Evolutionary conservation across 2,329 filamentous ascomycete genomes (phyloP).

Genomic region (Phaeosphaeria sp.): DNA sequence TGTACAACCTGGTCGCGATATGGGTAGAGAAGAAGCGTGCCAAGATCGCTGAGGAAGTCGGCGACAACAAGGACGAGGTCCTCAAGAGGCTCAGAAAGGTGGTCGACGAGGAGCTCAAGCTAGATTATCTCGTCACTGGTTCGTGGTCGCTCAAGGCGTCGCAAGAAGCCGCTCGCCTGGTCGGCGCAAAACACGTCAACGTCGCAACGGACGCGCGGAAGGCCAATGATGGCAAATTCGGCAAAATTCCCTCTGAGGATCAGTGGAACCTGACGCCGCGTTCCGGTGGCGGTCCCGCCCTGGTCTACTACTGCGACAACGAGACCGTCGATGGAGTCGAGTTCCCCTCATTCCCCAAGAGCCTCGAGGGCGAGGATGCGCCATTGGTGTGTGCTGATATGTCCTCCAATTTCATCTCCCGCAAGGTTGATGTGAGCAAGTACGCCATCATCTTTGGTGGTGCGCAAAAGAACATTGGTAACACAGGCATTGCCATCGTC

Average conservation of each 20-base stretch:
- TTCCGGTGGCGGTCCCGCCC: conserved; percentile 61
- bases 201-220: conserved; percentile 71
- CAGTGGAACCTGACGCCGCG: conserved; percentile 75
- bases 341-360: conserved; percentile 75
- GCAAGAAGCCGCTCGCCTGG: conserved; percentile 78
- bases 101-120: conserved; percentile 73
- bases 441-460: conserved; percentile 87
- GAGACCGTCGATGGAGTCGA: conserved; percentile 95
- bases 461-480: conserved; percentile 93
- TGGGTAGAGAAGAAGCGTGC: conserved; percentile 78
- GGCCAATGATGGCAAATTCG: conserved; percentile 80
- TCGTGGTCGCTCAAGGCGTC: conserved; percentile 90
- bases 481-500: conserved; percentile 83
- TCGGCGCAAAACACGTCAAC: conserved; percentile 83
- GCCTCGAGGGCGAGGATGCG: conserved; percentile 69
- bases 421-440: conserved; percentile 77
- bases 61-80: conserved; percentile 62
- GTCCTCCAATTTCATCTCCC: conserved; percentile 90
- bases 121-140: conserved; percentile 92
- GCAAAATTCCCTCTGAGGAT: conserved; percentile 77
- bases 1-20: conserved; percentile 82
- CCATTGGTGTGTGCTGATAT: conserved; percentile 87
- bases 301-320: conserved; percentile 93
- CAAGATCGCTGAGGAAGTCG: conserved; percentile 64
- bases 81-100: conserved; percentile 68